Conservation (phyloP, 129 eudicot genomes). For the Artemisia annua region DNA sequence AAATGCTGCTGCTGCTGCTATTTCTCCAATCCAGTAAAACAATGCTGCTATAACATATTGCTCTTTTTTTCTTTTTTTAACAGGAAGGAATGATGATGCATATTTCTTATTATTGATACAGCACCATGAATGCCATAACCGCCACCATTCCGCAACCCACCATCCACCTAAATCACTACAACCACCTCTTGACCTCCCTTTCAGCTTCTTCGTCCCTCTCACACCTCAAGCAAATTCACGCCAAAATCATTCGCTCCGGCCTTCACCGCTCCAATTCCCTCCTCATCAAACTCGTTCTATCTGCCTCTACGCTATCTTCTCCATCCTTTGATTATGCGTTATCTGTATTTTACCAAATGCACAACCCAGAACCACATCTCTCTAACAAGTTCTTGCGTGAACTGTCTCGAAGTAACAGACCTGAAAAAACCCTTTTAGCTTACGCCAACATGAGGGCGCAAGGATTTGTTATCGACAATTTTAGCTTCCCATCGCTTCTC, state of each 20-base stretch:
- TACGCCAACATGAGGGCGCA: slow-evolving; percentile 40
- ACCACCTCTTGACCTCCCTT: slow-evolving; percentile 45
- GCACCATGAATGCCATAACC: slow-evolving; percentile 27
- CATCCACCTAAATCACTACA: slow-evolving; percentile 12
- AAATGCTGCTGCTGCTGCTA: no score
- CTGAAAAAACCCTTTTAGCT: slow-evolving; percentile 45
- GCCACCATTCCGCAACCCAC: slow-evolving; percentile 24
- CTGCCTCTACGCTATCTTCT: slow-evolving; percentile 49
- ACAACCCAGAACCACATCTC: slow-evolving; percentile 41
- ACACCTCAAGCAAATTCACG: slow-evolving; percentile 61
- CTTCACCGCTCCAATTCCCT: slow-evolving; percentile 39
- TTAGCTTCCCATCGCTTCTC: slow-evolving; percentile 54
- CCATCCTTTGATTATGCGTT: slow-evolving; percentile 44
- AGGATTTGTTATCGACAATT: slow-evolving; percentile 51
- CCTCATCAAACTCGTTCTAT: slow-evolving; percentile 42
- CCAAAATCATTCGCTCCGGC: slow-evolving; percentile 51
- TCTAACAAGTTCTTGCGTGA: slow-evolving; percentile 55
- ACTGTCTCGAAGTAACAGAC: slow-evolving; percentile 45
- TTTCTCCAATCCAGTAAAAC: no score
- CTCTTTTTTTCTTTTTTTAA: no score
- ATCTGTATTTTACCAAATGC: slow-evolving; percentile 50
- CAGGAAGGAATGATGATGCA: no score
- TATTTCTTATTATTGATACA: no score
- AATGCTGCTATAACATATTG: no score
- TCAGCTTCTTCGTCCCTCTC: slow-evolving; percentile 45